Conservation (phyloP, 352 stramenopile genomes). For the Pythium brassicae region DNA sequence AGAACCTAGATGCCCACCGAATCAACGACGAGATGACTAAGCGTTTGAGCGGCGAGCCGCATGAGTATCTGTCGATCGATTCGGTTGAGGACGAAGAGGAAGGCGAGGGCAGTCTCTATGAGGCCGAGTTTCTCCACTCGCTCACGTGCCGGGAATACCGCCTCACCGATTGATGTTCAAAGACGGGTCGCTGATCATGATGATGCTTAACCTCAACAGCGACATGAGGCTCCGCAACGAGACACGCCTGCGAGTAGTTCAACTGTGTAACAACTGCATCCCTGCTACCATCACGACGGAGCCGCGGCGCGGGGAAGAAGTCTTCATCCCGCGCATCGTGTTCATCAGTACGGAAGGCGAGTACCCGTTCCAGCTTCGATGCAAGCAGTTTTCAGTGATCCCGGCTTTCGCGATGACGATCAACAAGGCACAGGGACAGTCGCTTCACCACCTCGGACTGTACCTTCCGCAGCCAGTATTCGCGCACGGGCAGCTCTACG, state of each 20-base stretch:
- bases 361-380: slow-evolving; percentile 8
- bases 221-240: no score
- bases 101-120: slow-evolving; percentile 79
- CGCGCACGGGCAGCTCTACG: no score
- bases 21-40: slow-evolving; percentile 85
- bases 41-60: slow-evolving; percentile 69
- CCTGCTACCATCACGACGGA: slow-evolving; percentile 3
- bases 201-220: slow-evolving; percentile 12
- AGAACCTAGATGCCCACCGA: slow-evolving; percentile 66
- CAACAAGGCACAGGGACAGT: slow-evolving; percentile 14
- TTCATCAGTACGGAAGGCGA: no score
- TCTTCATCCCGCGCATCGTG: not conserved
- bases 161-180: not conserved
- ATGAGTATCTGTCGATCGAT: not conserved
- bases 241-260: not conserved
- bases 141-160: slow-evolving; percentile 16
- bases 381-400: slow-evolving; percentile 13
- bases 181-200: slow-evolving; percentile 7
- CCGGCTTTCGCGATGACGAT: slow-evolving; percentile 6
- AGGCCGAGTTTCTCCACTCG: slow-evolving; percentile 78
- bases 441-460: slow-evolving; percentile 3
- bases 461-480: no score
- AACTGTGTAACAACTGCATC: slow-evolving; percentile 12
- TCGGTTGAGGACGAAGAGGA: slow-evolving; percentile 79
- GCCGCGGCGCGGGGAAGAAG: not conserved